These are phyloP conservation scores for Trypanosoma cruzi DNA, from an alignment of 208 protist genomes.

Conservation along the genomic window DNA sequence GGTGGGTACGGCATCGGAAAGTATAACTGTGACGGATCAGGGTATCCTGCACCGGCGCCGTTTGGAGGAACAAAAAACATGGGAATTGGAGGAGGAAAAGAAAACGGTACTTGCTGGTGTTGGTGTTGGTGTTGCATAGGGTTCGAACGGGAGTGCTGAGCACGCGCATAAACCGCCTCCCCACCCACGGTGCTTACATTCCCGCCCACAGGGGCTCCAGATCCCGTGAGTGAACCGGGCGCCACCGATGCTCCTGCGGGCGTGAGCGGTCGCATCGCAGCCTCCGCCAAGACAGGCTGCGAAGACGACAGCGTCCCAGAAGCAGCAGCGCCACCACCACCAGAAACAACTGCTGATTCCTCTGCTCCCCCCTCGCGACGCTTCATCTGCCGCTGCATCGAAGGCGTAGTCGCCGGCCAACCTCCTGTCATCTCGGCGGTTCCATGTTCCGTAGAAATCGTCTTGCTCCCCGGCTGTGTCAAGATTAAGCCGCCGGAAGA, in stretches of 20 bases:
- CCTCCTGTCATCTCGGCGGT: neutral
- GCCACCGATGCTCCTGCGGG: neutral
- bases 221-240: neutral
- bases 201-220: neutral
- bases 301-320: neutral
- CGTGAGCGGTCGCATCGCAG: neutral
- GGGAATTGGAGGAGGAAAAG: neutral
- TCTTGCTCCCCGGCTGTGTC: neutral
- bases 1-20: conserved; percentile 14
- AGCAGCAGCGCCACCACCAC: conserved; percentile 5
- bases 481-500: neutral
- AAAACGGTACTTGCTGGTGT: conserved; percentile 6
- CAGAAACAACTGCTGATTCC: neutral
- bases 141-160: neutral
- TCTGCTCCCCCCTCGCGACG: conserved; percentile 6
- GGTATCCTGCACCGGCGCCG: neutral
- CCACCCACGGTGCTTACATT: conserved; percentile 1
- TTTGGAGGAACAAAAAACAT: conserved; percentile 19
- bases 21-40: conserved; percentile 18
- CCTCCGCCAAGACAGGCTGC: neutral
- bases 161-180: neutral
- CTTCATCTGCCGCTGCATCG: conserved; percentile 14
- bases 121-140: conserved; percentile 11
- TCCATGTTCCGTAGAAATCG: neutral
- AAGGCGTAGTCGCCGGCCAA: neutral